These are phyloP conservation scores for Ceratocystis diversiconidia DNA, from an alignment of 2,329 filamentous ascomycete species.

Conservation along the genomic window DNA sequence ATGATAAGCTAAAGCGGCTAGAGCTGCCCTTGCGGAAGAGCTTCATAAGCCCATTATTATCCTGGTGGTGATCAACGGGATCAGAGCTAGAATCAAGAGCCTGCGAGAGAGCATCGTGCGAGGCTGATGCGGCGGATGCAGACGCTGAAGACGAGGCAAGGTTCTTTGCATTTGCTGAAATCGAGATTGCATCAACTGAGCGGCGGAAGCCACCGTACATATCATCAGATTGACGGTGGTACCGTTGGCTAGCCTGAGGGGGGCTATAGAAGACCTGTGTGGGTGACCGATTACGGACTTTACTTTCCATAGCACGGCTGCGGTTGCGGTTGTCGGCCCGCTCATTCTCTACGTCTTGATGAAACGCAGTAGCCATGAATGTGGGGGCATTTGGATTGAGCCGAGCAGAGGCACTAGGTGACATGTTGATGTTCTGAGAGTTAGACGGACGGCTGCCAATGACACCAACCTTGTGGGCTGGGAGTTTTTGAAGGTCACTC, in stretches of 20 bases:
- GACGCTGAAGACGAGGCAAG: conserved; percentile 35
- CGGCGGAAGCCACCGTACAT: conserved; percentile 31
- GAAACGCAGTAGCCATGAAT: conserved; percentile 62
- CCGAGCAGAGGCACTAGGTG: conserved; percentile 41
- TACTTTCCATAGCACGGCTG: conserved; percentile 25
- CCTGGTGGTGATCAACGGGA: conserved; percentile 30
- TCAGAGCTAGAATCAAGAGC: conserved; percentile 34
- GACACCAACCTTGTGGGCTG: conserved; percentile 44
- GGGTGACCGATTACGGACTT: conserved; percentile 21
- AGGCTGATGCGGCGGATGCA: conserved; percentile 22
- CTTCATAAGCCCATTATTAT: conserved; percentile 41
- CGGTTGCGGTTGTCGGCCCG: conserved; percentile 19
- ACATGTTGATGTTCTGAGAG: conserved; percentile 25
- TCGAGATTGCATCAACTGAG: conserved; percentile 42
- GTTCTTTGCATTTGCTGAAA: conserved; percentile 42
- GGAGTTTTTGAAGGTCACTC: conserved; percentile 39
- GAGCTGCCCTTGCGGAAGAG: conserved; percentile 52
- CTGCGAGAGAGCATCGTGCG: conserved; percentile 42
- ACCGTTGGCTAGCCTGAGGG: not conserved
- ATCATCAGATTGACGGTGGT: not conserved
- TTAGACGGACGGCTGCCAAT: conserved; percentile 62
- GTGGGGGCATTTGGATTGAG: conserved; percentile 83
- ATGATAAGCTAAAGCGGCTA: conserved; percentile 49
- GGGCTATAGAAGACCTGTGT: not conserved
- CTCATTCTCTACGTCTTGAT: conserved; percentile 28